Conservation (phyloP, 768 basidiomycete genomes). For the Suillus paluster region DNA sequence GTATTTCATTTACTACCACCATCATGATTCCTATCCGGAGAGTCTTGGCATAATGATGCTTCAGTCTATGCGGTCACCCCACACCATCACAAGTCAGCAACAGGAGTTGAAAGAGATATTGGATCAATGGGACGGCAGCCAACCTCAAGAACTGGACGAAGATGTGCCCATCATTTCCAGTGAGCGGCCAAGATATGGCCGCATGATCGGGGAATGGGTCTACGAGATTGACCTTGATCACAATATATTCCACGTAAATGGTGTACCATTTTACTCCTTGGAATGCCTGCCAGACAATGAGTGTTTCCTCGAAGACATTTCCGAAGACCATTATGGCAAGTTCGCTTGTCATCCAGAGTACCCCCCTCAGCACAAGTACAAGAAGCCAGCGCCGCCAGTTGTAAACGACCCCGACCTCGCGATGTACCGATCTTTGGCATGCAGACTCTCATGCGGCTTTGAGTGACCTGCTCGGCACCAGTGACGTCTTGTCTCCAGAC, state of each 20-base stretch:
- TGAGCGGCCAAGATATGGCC: neutral
- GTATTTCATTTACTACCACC: conserved; percentile 24
- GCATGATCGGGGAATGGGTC: neutral
- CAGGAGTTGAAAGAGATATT: neutral
- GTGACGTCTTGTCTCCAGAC: neutral
- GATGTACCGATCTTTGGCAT: neutral
- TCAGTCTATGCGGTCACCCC: neutral
- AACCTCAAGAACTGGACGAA: no score
- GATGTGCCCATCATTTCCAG: neutral
- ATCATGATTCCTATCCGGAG: conserved; percentile 26
- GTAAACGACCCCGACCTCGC: neutral
- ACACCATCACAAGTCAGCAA: neutral
- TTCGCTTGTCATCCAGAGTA: neutral
- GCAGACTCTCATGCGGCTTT: neutral
- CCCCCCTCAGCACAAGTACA: neutral
- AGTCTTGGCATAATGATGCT: conserved; percentile 25
- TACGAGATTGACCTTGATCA: neutral
- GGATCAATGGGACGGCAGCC: no score
- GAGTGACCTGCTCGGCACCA: neutral
- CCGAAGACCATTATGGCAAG: neutral
- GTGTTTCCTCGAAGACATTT: neutral
- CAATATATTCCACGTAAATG: neutral
- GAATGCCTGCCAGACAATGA: neutral
- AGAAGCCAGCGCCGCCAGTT: neutral
- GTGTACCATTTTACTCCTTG: neutral